Base-by-base conservation (phyloP, 192 early-diverging fungal species). In the Gamsiella multidivaricata region DNA sequence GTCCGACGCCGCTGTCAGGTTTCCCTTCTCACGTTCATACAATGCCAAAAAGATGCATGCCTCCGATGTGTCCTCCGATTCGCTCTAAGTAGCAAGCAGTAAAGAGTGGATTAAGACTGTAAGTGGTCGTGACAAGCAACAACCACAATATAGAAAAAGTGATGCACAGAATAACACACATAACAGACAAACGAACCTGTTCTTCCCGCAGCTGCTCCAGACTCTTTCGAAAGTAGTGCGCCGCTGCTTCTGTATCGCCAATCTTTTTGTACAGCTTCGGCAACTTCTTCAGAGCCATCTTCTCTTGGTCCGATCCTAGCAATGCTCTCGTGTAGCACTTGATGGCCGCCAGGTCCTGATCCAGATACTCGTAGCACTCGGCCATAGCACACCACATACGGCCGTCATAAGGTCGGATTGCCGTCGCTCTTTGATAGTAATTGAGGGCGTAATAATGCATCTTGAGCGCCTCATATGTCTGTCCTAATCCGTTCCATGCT, bases 401-500 rank as follows among this genome's bases (percentile, higher is more conserved):
- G n/a, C 88, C 87, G 81, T 97, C 95, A 65, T 91, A 85, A 1
- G 92, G 93, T 22, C 92, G 87, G 25, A 95, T 62, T 1, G 90
- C 82, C 0, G 88, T 84, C 2, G 94, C 94, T 17, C 88, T 84
- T 79, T 91, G 83, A 79, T 92, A 95, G 82, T 97, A 96, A 55
- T 84, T 89, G n/a, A 92, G 59, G 1, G 95, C 91, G 45, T 93
- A 94, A 53, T 88, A 90, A 29, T 90, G 88, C 87, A 96, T 88
- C 50, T 90, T 90, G 18, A 96, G 84, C 26, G 93, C 84, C 74
- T 97, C 92, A 82, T 97, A 97, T 3, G 93, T 89, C 59, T 95
- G 91, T 39, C 94, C 97, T 25, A 99, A 70, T 12, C 94, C 95
- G 73, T 93, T 94, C 96, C 97, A 99, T 10, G 95, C 93, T 29